phyloP scores from a whole-genome alignment of 1,139 yeast genomes.

The Fermentozyma sake region DNA sequence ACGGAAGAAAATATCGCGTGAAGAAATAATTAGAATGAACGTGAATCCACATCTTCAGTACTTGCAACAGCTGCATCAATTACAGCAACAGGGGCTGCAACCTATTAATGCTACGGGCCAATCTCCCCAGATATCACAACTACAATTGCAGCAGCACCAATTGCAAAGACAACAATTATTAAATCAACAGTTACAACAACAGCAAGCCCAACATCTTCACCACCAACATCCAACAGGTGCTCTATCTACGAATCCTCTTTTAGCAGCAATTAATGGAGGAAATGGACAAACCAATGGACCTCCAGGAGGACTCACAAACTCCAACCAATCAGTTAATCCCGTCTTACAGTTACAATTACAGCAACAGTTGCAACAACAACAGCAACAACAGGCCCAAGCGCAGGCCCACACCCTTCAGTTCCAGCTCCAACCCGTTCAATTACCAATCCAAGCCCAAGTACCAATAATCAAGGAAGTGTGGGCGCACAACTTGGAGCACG shows the following conservation, averaged over 20 bases:
- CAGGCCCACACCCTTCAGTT: slow-evolving; percentile 16
- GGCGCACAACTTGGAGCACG: slow-evolving; percentile 78
- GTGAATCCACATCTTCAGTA: slow-evolving; percentile 44
- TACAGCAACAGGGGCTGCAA: slow-evolving; percentile 27
- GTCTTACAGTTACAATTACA: slow-evolving; percentile 27
- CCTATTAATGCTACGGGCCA: slow-evolving; percentile 20
- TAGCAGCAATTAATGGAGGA: slow-evolving; percentile 35
- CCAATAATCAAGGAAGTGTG: slow-evolving; percentile 70
- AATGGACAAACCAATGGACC: slow-evolving; percentile 11
- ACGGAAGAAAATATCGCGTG: slow-evolving; percentile 5
- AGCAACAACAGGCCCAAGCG: slow-evolving; percentile 15
- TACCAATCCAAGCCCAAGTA: slow-evolving; percentile 14
- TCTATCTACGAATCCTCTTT: slow-evolving; percentile 33
- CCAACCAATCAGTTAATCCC: slow-evolving; percentile 22
- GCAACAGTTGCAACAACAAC: slow-evolving; percentile 14
- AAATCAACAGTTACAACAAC: slow-evolving; percentile 31
- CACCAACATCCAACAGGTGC: slow-evolving; percentile 16
- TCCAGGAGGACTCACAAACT: slow-evolving; percentile 7
- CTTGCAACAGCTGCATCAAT: slow-evolving; percentile 33
- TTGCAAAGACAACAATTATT: slow-evolving; percentile 39
- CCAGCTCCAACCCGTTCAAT: slow-evolving; percentile 15
- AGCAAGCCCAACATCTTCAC: slow-evolving; percentile 21
- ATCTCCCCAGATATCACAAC: slow-evolving; percentile 37
- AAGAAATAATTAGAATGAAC: slow-evolving; percentile 25
- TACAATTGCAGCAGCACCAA: slow-evolving; percentile 36